These are phyloP conservation scores for Exophiala calicioides DNA, from an alignment of 2,329 filamentous ascomycete species.

Conservation along the genomic window DNA sequence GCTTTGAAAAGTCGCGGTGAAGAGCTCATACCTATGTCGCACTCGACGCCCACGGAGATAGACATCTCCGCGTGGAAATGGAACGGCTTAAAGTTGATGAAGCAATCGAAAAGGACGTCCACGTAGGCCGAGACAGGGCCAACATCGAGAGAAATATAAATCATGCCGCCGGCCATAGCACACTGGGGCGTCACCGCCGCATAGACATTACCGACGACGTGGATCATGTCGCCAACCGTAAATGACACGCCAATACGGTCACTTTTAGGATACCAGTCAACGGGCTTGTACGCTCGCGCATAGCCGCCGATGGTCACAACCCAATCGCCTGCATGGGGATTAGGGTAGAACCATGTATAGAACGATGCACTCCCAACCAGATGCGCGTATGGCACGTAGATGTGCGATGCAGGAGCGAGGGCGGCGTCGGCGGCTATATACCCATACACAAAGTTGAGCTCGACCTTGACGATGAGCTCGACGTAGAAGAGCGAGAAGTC, in stretches of 20 bases:
- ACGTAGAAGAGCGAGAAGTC: conserved; percentile 24
- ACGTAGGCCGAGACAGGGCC: conserved; percentile 44
- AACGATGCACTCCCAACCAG: conserved; percentile 45
- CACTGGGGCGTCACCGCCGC: conserved; percentile 50
- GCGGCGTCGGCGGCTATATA: conserved; percentile 42
- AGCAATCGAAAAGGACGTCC: conserved; percentile 44
- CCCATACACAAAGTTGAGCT: conserved; percentile 41
- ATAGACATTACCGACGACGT: conserved; percentile 45
- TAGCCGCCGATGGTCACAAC: conserved; percentile 53
- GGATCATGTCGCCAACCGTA: conserved; percentile 37
- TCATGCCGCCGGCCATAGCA: conserved; percentile 45
- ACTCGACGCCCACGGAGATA: conserved; percentile 33
- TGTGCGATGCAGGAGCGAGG: conserved; percentile 44
- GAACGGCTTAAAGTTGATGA: conserved; percentile 47
- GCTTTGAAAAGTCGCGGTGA: too few relatives aligned
- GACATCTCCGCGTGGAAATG: conserved; percentile 37
- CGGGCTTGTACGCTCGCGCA: conserved; percentile 41
- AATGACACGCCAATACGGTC: conserved; percentile 44
- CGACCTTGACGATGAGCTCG: conserved; percentile 41
- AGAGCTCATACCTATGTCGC: too few relatives aligned
- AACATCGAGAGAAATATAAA: conserved; percentile 35
- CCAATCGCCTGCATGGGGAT: conserved; percentile 39
- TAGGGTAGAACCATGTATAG: conserved; percentile 10
- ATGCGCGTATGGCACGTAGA: conserved; percentile 45
- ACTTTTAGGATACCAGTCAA: conserved; percentile 42